Percentiles rank a stretch among this genome's conserved stretches.
Evolutionary conservation across 805 yeast species (phyloP).

Genomic region (Metschnikowia matae): DNA sequence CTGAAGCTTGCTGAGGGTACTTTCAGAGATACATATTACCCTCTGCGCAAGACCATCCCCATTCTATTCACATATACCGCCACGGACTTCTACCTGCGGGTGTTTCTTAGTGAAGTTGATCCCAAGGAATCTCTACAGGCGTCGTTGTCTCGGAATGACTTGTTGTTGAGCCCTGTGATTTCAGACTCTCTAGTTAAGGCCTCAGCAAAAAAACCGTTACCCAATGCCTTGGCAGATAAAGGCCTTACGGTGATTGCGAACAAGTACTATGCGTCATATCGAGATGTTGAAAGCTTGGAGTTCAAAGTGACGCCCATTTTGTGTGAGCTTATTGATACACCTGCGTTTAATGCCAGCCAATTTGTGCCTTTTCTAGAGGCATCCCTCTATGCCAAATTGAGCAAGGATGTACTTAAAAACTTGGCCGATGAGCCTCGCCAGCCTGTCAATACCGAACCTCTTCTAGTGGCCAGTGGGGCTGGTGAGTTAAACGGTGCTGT

Average conservation of each 20-base stretch:
- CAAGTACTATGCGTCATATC: slow-evolving; percentile 20
- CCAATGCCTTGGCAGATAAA: neutral
- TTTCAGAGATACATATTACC: slow-evolving; percentile 68
- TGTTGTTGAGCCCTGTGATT: slow-evolving; percentile 30
- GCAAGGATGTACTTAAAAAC: slow-evolving; percentile 54
- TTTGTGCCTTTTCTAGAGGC: slow-evolving; percentile 75
- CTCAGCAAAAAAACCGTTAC: neutral
- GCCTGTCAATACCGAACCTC: slow-evolving; percentile 61
- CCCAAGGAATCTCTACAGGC: slow-evolving; percentile 12
- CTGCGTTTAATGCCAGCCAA: slow-evolving; percentile 61
- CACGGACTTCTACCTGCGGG: slow-evolving; percentile 10
- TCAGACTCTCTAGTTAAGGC: slow-evolving; percentile 17
- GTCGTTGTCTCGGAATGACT: slow-evolving; percentile 10
- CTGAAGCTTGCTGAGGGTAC: slow-evolving; percentile 45
- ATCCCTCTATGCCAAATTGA: slow-evolving; percentile 59
- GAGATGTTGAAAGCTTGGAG: neutral
- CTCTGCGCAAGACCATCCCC: slow-evolving; percentile 61
- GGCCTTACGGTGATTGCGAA: slow-evolving; percentile 9
- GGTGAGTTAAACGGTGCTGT: slow-evolving; percentile 70
- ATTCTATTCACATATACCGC: slow-evolving; percentile 55
- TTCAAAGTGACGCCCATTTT: slow-evolving; percentile 42
- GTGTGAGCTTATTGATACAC: slow-evolving; percentile 70
- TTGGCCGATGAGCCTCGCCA: slow-evolving; percentile 59
- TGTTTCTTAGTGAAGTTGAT: slow-evolving; percentile 24
- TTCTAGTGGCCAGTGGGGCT: slow-evolving; percentile 75